These are phyloP conservation scores for Basidiobolus meristosporus DNA, from an alignment of 371 early-diverging fungal genomes.

Conservation along the genomic window DNA sequence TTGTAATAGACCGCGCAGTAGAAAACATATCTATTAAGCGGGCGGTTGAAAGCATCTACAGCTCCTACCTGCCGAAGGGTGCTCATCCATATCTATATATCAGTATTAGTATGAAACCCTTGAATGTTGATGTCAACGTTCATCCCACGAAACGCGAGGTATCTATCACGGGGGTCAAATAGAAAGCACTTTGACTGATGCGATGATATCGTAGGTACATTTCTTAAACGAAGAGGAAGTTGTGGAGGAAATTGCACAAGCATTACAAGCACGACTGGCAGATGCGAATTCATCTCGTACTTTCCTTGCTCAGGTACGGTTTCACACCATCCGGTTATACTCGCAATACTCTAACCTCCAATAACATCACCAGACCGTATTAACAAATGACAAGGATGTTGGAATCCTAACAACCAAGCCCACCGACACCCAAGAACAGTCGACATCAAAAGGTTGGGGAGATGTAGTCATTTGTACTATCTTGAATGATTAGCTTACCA, in stretches of 20 bases:
- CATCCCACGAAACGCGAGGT: slow-evolving; percentile 93
- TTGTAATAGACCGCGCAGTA: slow-evolving; percentile 60
- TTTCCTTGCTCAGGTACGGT: slow-evolving; percentile 22
- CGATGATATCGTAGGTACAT: slow-evolving; percentile 38
- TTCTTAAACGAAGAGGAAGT: slow-evolving; percentile 81
- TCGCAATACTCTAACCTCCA: neutral
- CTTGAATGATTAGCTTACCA: too few species aligned
- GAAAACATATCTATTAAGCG: slow-evolving; percentile 60
- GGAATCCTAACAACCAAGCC: neutral
- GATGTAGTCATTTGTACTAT: too few species aligned
- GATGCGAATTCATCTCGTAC: slow-evolving; percentile 25
- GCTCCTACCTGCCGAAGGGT: slow-evolving; percentile 63
- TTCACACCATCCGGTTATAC: neutral
- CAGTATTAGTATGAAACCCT: slow-evolving; percentile 57
- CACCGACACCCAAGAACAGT: neutral
- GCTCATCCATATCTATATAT: slow-evolving; percentile 85
- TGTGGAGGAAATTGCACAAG: slow-evolving; percentile 34
- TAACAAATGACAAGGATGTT: neutral
- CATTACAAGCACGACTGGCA: slow-evolving; percentile 28
- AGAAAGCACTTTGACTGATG: neutral
- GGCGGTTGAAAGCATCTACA: slow-evolving; percentile 61
- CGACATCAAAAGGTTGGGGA: too few species aligned
- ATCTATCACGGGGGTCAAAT: neutral
- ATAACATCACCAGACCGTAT: neutral
- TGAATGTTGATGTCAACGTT: slow-evolving; percentile 93